A percentile compares a stretch with the other conserved stretches of the same genome.
phyloP scores from a whole-genome alignment of 345 rosid species.

The Lepidium didymum region DNA sequence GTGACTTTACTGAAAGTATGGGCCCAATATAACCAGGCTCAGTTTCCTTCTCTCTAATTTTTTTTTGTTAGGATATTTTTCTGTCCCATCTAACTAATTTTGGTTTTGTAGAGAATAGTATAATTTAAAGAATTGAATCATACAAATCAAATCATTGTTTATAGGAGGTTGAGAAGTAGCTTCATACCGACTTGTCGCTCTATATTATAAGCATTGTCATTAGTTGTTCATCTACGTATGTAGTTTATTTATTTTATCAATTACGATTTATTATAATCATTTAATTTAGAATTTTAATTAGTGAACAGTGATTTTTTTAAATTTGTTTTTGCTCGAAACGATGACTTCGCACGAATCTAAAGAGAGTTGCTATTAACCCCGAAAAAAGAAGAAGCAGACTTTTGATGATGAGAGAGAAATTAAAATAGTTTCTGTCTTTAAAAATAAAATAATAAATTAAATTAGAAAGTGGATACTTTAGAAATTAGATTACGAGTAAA shows the following conservation, averaged over 20 bases:
- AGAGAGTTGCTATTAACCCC: neutral
- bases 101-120: neutral
- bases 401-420: neutral
- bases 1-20: neutral
- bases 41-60: too few relatives aligned
- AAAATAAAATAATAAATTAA: too few relatives aligned
- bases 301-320: too few relatives aligned
- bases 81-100: neutral
- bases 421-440: too few relatives aligned
- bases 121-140: neutral
- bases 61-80: too few relatives aligned
- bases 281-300: neutral
- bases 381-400: neutral
- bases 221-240: neutral
- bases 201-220: neutral
- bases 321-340: neutral
- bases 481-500: neutral
- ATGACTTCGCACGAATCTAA: neutral
- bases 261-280: neutral
- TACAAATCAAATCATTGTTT: neutral
- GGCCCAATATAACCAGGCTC: neutral
- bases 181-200: constrained; percentile 1
- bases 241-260: neutral
- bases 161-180: neutral
- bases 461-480: neutral